Evolutionary conservation across 257 asterid species (phyloP).

Genomic region (Rhazya stricta): DNA sequence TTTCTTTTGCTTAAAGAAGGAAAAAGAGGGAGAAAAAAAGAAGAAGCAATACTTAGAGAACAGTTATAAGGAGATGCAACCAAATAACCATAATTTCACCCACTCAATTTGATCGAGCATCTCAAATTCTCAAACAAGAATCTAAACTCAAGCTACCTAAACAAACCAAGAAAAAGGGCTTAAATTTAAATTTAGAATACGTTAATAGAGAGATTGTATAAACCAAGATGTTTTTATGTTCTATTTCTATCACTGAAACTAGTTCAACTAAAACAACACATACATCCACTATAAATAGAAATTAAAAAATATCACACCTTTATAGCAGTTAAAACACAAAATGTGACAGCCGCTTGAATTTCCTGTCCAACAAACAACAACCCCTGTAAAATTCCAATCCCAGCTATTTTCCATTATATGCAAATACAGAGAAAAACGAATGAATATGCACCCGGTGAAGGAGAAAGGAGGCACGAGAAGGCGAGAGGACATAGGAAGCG

Average conservation of each 20-base stretch:
- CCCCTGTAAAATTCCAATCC: not conserved
- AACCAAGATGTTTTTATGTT: not conserved
- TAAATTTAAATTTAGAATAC: not conserved
- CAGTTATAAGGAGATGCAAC: not conserved
- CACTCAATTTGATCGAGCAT: not conserved
- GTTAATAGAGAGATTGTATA: not conserved
- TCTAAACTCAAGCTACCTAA: not conserved
- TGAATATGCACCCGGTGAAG: slow-evolving; percentile 49
- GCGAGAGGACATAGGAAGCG: slow-evolving; percentile 49
- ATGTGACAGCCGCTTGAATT: slow-evolving; percentile 73
- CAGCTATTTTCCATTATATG: not conserved
- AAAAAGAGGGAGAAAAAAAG: too few relatives aligned
- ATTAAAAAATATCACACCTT: slow-evolving; percentile 42
- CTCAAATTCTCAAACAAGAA: not conserved
- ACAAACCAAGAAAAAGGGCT: not conserved
- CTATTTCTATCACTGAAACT: not conserved
- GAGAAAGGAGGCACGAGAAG: slow-evolving; percentile 61
- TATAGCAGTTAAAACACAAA: slow-evolving; percentile 49
- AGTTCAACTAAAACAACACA: not conserved
- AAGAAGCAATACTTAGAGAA: not conserved
- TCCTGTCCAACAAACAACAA: slow-evolving; percentile 42
- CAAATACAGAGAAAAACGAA: not conserved
- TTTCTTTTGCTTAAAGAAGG: too few relatives aligned
- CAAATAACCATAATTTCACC: not conserved
- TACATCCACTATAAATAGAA: not conserved